These are phyloP conservation scores for Epichloe typhina DNA, from an alignment of 2,329 filamentous ascomycete genomes.

Conservation along the genomic window DNA sequence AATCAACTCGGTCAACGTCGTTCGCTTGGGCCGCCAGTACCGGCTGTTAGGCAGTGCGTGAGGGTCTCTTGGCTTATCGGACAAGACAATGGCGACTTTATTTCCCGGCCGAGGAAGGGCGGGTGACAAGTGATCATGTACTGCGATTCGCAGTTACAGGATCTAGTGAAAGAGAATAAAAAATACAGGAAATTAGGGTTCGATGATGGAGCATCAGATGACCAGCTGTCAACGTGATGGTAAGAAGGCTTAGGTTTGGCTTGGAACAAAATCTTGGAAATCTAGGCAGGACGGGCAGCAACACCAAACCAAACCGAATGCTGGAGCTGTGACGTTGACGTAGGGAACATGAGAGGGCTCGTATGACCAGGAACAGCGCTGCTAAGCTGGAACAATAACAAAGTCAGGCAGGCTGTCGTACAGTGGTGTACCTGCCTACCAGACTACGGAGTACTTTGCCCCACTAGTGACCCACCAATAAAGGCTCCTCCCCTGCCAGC, in stretches of 20 bases:
- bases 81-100: background rate
- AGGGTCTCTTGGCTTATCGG: background rate
- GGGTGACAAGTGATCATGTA: background rate
- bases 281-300: background rate
- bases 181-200: background rate
- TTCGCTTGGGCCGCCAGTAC: background rate
- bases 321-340: constrained; percentile 1
- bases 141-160: background rate
- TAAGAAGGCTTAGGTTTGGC: background rate
- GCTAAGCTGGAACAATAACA: no score
- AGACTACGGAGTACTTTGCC: no score
- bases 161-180: background rate
- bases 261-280: background rate
- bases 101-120: background rate
- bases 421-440: no score
- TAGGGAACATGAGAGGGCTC: background rate
- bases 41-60: background rate
- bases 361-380: no score
- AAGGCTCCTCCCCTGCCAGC: no score
- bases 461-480: no score
- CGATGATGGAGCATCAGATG: background rate
- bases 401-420: no score
- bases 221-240: background rate
- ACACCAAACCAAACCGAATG: background rate
- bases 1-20: background rate